Evolutionary conservation across 768 basidiomycete genomes (phyloP).

Genomic region (Ramaria sp.): DNA sequence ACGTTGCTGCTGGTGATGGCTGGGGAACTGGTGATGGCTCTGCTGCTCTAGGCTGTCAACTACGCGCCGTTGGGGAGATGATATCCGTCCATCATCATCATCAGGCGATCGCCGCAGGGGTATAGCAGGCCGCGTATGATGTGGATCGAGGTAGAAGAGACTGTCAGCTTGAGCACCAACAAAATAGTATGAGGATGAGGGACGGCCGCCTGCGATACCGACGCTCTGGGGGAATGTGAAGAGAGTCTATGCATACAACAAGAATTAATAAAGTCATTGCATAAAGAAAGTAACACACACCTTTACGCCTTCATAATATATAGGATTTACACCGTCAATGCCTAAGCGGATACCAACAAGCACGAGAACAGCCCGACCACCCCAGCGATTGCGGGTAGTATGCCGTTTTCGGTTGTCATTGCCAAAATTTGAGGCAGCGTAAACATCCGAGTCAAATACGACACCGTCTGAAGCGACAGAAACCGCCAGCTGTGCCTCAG

Average conservation of each 20-base stretch:
- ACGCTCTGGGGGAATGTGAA: constrained; percentile 94
- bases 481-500: constrained; percentile 72
- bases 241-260: constrained; percentile 43
- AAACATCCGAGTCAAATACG: constrained; percentile 80
- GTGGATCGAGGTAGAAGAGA: constrained; percentile 75
- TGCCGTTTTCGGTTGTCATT: constrained; percentile 5
- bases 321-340: constrained; percentile 87
- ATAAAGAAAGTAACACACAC: constrained; percentile 22
- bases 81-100: constrained; percentile 9
- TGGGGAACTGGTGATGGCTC: background rate
- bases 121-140: constrained; percentile 67
- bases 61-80: background rate
- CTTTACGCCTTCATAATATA: constrained; percentile 84
- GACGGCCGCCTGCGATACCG: constrained; percentile 93
- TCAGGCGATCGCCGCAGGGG: constrained; percentile 48
- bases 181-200: constrained; percentile 97
- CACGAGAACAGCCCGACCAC: constrained; percentile 73
- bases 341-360: constrained; percentile 82
- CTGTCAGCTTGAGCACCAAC: constrained; percentile 86
- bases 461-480: constrained; percentile 74
- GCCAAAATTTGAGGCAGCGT: constrained; percentile 47
- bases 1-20: background rate
- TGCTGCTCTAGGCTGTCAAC: constrained; percentile 3
- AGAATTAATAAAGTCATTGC: background rate
- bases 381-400: constrained; percentile 42